These are phyloP conservation scores for Penicillium maclennaniae DNA, from an alignment of 495 filamentous ascomycete species.

Conservation along the genomic window DNA sequence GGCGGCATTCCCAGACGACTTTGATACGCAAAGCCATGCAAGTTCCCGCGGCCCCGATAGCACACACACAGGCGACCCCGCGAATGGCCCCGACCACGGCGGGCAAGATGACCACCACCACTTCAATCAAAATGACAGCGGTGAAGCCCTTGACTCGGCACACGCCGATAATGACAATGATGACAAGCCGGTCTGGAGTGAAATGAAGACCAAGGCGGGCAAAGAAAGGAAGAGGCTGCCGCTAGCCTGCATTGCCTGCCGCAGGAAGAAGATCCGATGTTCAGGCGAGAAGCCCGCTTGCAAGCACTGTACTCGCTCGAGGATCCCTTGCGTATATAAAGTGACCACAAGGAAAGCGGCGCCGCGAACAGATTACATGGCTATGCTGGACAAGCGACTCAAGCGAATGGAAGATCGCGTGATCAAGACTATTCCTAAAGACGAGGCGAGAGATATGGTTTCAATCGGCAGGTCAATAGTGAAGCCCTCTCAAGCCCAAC, in stretches of 20 bases:
- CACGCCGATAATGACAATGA: conserved; percentile 31
- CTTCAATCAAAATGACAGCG: conserved; percentile 17
- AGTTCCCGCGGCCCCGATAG: conserved; percentile 43
- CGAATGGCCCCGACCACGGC: conserved; percentile 19
- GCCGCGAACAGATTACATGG: conserved; percentile 98
- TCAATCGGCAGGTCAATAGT: conserved; percentile 71
- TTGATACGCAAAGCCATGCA: conserved; percentile 43
- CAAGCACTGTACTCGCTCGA: conserved; percentile 89
- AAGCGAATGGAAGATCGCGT: conserved; percentile 97
- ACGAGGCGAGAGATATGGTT: conserved; percentile 58
- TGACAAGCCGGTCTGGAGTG: conserved; percentile 75
- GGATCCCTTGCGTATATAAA: conserved; percentile 98
- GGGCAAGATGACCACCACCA: conserved; percentile 19
- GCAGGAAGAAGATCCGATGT: conserved; percentile 96
- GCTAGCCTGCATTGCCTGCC: conserved; percentile 91
- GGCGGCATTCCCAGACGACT: conserved; percentile 30
- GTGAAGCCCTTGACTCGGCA: conserved; percentile 51
- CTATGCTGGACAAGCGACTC: conserved; percentile 90
- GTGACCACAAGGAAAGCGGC: conserved; percentile 91
- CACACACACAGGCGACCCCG: conserved; percentile 25
- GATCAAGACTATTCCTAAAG: conserved; percentile 90
- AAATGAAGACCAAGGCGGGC: conserved; percentile 95
- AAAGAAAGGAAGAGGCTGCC: conserved; percentile 94
- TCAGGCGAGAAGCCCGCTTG: conserved; percentile 97
- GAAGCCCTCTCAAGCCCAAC: conserved; percentile 66